Conservation (phyloP, 371 early-diverging fungal species). For the Mucor piriformis region DNA sequence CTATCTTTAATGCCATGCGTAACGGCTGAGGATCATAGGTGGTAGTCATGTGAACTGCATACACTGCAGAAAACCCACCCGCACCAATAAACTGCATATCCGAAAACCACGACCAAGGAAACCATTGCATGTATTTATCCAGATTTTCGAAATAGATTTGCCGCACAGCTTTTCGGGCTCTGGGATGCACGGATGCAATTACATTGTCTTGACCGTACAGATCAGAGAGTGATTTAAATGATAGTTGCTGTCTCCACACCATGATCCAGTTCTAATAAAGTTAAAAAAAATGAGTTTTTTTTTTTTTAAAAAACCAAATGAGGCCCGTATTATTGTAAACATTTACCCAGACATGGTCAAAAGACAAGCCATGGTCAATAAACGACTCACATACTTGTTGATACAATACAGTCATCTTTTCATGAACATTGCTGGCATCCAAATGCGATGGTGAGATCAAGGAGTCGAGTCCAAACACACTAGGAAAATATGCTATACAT, state of each 20-base stretch:
- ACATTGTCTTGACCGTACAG: conserved; percentile 41
- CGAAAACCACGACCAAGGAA: conserved; percentile 53
- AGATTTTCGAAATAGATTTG: conserved; percentile 41
- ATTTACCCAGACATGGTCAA: conserved; percentile 54
- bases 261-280: conserved; percentile 41
- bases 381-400: conserved; percentile 44
- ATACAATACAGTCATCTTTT: conserved; percentile 36
- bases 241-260: conserved; percentile 49
- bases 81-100: conserved; percentile 55
- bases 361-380: conserved; percentile 30
- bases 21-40: conserved; percentile 45
- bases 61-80: conserved; percentile 55
- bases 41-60: conserved; percentile 38
- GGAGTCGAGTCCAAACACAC: conserved; percentile 44
- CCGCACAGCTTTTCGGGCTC: conserved; percentile 39
- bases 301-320: neutral
- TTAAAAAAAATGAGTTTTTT: neutral
- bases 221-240: conserved; percentile 32
- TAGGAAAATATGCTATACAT: conserved; percentile 40
- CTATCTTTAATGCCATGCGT: conserved; percentile 45
- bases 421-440: conserved; percentile 23
- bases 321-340: no score
- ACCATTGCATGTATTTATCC: conserved; percentile 52
- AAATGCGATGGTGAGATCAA: conserved; percentile 30
- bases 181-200: conserved; percentile 32